phyloP scores from a whole-genome alignment of 768 basidiomycete genomes.

The Termitomyces sp. region DNA sequence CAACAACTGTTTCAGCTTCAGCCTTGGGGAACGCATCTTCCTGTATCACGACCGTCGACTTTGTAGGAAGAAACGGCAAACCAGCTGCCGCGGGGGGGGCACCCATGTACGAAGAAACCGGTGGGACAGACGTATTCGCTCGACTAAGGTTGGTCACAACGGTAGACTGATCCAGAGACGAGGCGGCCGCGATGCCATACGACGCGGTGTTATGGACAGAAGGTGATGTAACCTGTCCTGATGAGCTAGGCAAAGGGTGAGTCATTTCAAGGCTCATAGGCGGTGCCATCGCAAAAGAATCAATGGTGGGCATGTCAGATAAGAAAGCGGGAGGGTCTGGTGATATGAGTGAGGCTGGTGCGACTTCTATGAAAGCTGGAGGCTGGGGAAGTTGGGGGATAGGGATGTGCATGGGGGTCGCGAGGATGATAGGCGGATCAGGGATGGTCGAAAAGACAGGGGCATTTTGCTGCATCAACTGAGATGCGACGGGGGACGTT shows the following conservation, averaged over 20 bases:
- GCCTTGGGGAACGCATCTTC: conserved; percentile 22
- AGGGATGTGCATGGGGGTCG: conserved; percentile 35
- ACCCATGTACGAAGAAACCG: conserved; percentile 17
- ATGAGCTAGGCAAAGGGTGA: conserved; percentile 30
- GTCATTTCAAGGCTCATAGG: conserved; percentile 32
- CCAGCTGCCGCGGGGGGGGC: conserved; percentile 24
- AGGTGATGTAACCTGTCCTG: conserved; percentile 35
- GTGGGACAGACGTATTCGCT: conserved; percentile 33
- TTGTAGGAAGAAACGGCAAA: conserved; percentile 19
- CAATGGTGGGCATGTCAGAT: conserved; percentile 35
- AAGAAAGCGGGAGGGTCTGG: conserved; percentile 36
- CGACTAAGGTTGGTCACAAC: conserved; percentile 33
- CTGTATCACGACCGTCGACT: conserved; percentile 17
- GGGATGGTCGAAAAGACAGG: conserved; percentile 32
- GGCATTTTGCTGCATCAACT: conserved; percentile 29
- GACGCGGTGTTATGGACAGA: conserved; percentile 35
- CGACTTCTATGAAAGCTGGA: conserved; percentile 33
- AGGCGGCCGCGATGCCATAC: conserved; percentile 35
- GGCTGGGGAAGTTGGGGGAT: conserved; percentile 32
- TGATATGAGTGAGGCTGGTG: conserved; percentile 22
- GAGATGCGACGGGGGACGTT: conserved; percentile 20
- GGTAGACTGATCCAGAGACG: conserved; percentile 39
- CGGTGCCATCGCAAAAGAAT: conserved; percentile 31
- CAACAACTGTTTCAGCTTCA: conserved; percentile 33
- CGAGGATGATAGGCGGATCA: conserved; percentile 21